These are phyloP conservation scores for Torulaspora franciscae DNA, from an alignment of 805 yeast genomes.

Conservation along the genomic window DNA sequence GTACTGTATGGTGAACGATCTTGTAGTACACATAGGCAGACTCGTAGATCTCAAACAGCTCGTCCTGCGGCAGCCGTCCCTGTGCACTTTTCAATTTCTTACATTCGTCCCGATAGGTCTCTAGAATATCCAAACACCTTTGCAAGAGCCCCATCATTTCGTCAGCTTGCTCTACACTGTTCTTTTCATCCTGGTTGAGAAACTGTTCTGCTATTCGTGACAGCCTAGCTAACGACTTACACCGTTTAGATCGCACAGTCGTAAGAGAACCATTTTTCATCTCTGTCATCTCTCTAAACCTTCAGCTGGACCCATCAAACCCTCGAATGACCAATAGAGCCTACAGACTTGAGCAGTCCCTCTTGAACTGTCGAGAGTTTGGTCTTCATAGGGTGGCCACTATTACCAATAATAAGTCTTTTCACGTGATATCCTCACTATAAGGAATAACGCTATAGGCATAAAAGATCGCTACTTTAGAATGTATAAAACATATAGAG, in stretches of 20 bases:
- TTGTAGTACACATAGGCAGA: constrained; percentile 35
- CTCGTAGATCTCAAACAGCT: constrained; percentile 25
- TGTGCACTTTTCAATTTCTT: constrained; percentile 19
- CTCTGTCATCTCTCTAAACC: constrained; percentile 2
- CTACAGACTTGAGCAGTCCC: no score
- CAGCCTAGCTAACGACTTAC: constrained; percentile 20
- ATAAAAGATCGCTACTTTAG: background rate
- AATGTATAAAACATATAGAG: background rate
- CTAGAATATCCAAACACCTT: constrained; percentile 32
- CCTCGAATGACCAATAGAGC: background rate
- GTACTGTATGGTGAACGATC: constrained; percentile 29
- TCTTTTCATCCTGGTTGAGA: constrained; percentile 17
- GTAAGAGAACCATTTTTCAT: constrained; percentile 1
- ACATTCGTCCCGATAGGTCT: constrained; percentile 32
- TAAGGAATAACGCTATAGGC: background rate
- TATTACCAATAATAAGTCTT: background rate
- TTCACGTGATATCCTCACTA: background rate
- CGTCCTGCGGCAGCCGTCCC: constrained; percentile 4
- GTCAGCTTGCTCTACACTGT: constrained; percentile 11
- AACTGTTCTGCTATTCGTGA: constrained; percentile 24
- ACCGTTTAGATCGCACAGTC: constrained; percentile 7
- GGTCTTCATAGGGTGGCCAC: background rate
- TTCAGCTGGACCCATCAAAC: background rate
- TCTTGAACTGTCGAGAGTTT: background rate
- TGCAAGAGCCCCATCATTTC: constrained; percentile 27